phyloP scores from a whole-genome alignment of 2,329 filamentous ascomycete species.

The Macrophomina pseudophaseolina region DNA sequence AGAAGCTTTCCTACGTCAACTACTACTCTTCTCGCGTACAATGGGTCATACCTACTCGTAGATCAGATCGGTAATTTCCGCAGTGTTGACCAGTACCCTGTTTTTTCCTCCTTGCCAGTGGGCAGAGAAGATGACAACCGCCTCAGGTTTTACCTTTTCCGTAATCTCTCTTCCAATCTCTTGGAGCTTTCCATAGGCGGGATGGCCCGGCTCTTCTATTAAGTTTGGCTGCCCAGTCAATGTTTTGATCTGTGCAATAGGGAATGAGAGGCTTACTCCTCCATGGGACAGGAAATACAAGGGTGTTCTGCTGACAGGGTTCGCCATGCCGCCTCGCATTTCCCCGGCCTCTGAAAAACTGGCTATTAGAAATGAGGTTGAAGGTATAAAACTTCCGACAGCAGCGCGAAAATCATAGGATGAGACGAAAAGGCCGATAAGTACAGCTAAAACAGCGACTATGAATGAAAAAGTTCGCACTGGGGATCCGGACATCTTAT shows the following conservation, averaged over 20 bases:
- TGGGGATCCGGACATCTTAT: slow-evolving; percentile 9
- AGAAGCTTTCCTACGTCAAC: slow-evolving; percentile 51
- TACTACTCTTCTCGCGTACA: neutral
- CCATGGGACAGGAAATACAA: slow-evolving; percentile 24
- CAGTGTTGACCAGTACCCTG: slow-evolving; percentile 69
- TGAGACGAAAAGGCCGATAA: neutral
- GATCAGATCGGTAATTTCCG: slow-evolving; percentile 67
- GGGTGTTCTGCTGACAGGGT: neutral
- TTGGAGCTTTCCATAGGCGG: slow-evolving; percentile 68
- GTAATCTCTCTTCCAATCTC: slow-evolving; percentile 73
- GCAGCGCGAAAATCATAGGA: neutral
- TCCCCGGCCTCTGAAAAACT: neutral
- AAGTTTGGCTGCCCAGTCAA: slow-evolving; percentile 56
- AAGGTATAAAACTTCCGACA: neutral
- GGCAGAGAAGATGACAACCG: slow-evolving; percentile 76
- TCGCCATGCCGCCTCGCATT: neutral
- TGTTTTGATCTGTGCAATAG: no score
- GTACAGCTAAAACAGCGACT: neutral
- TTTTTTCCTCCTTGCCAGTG: slow-evolving; percentile 71
- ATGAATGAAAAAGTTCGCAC: slow-evolving; percentile 7
- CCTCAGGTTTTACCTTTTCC: slow-evolving; percentile 70
- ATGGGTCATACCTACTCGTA: slow-evolving; percentile 56
- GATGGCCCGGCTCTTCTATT: slow-evolving; percentile 71
- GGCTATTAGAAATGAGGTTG: neutral
- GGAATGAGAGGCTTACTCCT: slow-evolving; percentile 1